These are phyloP conservation scores for Calonectria fujianensis DNA, from an alignment of 2,329 filamentous ascomycete species.

Conservation along the genomic window DNA sequence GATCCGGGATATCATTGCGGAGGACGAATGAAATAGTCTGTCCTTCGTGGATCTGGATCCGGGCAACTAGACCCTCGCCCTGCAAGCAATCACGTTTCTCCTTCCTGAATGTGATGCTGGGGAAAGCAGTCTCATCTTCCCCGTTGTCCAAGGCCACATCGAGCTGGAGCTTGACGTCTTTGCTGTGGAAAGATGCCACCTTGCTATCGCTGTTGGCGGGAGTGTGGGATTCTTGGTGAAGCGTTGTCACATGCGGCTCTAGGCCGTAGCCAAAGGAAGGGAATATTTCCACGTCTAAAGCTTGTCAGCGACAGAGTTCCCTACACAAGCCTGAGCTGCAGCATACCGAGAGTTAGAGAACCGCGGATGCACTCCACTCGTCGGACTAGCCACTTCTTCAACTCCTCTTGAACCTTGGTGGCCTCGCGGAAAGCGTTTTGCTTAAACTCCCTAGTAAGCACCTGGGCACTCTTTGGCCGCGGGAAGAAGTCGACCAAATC, in stretches of 20 bases:
- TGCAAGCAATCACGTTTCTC: conserved; percentile 70
- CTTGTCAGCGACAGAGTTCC: background rate
- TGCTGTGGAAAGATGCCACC: conserved; percentile 77
- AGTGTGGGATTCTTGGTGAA: conserved; percentile 67
- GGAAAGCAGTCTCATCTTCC: conserved; percentile 64
- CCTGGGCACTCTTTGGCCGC: conserved; percentile 76
- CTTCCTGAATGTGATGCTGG: conserved; percentile 74
- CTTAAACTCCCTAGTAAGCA: conserved; percentile 68
- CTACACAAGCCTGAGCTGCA: background rate
- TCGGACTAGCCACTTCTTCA: conserved; percentile 83
- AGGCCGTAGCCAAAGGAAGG: conserved; percentile 83
- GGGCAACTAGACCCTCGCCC: conserved; percentile 78
- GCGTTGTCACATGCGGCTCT: conserved; percentile 76
- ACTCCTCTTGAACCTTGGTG: conserved; percentile 73
- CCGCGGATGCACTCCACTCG: conserved; percentile 84
- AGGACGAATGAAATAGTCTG: conserved; percentile 82
- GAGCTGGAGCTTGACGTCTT: conserved; percentile 77
- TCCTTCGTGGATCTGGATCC: conserved; percentile 77
- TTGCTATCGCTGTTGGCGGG: conserved; percentile 69
- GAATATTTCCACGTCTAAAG: conserved; percentile 79
- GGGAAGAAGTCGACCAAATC: conserved; percentile 86
- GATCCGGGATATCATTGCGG: conserved; percentile 75
- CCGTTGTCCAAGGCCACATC: conserved; percentile 79
- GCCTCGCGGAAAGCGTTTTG: conserved; percentile 74
- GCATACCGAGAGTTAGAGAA: conserved; percentile 73